Conservation (phyloP, 2,329 filamentous ascomycete species). For the Dryadomyces quercivorus region DNA sequence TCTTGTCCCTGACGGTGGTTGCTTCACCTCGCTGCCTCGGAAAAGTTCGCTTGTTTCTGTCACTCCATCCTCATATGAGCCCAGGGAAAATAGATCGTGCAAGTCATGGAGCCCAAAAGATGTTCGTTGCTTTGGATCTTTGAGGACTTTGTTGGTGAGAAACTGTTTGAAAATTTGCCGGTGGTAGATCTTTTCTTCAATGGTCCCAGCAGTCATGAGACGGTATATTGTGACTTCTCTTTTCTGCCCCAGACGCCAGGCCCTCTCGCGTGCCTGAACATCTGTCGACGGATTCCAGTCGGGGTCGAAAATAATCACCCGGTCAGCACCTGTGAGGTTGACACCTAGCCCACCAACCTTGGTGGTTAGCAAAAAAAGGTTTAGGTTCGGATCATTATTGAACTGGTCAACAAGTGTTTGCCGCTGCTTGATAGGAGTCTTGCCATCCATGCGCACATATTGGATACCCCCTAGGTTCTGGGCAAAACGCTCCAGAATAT, state of each 20-base stretch:
- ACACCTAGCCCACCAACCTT: slow-evolving; percentile 90
- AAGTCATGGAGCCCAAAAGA: slow-evolving; percentile 83
- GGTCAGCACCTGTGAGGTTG: slow-evolving; percentile 86
- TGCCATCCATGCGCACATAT: slow-evolving; percentile 86
- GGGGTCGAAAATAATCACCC: slow-evolving; percentile 96
- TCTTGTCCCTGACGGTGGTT: slow-evolving; percentile 19
- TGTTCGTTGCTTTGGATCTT: slow-evolving; percentile 85
- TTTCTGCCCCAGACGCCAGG: slow-evolving; percentile 92
- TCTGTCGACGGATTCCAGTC: slow-evolving; percentile 99
- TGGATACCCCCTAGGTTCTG: slow-evolving; percentile 53
- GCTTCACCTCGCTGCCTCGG: slow-evolving; percentile 69
- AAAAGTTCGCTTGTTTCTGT: slow-evolving; percentile 83
- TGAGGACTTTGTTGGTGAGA: slow-evolving; percentile 88
- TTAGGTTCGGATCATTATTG: slow-evolving; percentile 65
- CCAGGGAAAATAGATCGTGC: slow-evolving; percentile 81
- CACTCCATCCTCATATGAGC: slow-evolving; percentile 50
- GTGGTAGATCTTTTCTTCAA: slow-evolving; percentile 98
- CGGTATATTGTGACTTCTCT: slow-evolving; percentile 92
- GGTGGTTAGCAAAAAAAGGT: slow-evolving; percentile 89
- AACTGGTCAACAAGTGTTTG: slow-evolving; percentile 87
- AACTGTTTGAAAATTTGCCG: slow-evolving; percentile 98
- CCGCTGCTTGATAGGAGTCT: slow-evolving; percentile 77
- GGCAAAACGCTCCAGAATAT: slow-evolving; percentile 81
- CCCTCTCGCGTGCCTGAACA: slow-evolving; percentile 84
- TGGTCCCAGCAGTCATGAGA: slow-evolving; percentile 95